phyloP scores from a whole-genome alignment of 2,329 filamentous ascomycete genomes.

The Fusarium subtropicale region DNA sequence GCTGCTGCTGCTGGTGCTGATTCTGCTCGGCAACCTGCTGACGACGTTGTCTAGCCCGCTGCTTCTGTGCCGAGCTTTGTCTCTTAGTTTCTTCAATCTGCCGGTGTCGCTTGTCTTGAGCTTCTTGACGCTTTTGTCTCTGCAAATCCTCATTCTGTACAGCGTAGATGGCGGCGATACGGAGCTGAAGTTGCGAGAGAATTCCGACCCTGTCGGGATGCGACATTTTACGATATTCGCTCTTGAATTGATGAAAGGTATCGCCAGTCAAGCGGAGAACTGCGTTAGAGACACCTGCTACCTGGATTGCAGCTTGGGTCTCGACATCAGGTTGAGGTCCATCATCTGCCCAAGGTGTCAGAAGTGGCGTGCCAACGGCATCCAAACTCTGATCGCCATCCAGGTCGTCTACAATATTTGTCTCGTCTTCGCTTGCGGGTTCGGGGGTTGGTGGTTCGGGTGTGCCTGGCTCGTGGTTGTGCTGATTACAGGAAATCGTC shows the following conservation, averaged over 20 bases:
- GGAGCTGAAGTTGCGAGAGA: slow-evolving; percentile 56
- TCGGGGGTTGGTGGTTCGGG: slow-evolving; percentile 56
- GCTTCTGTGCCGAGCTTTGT: slow-evolving; percentile 43
- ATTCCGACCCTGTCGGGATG: slow-evolving; percentile 55
- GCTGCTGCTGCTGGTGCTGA: slow-evolving; percentile 45
- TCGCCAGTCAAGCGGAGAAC: slow-evolving; percentile 57
- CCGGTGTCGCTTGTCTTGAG: slow-evolving; percentile 54
- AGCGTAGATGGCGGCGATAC: slow-evolving; percentile 59
- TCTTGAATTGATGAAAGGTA: slow-evolving; percentile 58
- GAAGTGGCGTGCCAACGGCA: slow-evolving; percentile 17
- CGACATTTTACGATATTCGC: slow-evolving; percentile 58
- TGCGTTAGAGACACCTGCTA: slow-evolving; percentile 55
- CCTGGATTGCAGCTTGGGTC: slow-evolving; percentile 53
- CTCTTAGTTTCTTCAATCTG: slow-evolving; percentile 53
- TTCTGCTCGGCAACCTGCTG: slow-evolving; percentile 43
- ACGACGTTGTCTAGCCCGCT: slow-evolving; percentile 44
- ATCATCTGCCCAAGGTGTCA: slow-evolving; percentile 42
- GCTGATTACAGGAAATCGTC: slow-evolving; percentile 58
- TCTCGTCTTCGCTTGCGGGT: slow-evolving; percentile 52
- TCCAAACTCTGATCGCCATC: slow-evolving; percentile 38
- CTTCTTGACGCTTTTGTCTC: slow-evolving; percentile 54
- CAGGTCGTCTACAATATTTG: slow-evolving; percentile 45
- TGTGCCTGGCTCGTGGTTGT: slow-evolving; percentile 59
- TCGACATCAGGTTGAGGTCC: slow-evolving; percentile 52
- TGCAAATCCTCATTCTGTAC: slow-evolving; percentile 59